Percentiles rank a stretch among this genome's conserved stretches.
Conservation (phyloP, 2,329 filamentous ascomycete genomes). For the Aaosphaeria pasadenensis region DNA sequence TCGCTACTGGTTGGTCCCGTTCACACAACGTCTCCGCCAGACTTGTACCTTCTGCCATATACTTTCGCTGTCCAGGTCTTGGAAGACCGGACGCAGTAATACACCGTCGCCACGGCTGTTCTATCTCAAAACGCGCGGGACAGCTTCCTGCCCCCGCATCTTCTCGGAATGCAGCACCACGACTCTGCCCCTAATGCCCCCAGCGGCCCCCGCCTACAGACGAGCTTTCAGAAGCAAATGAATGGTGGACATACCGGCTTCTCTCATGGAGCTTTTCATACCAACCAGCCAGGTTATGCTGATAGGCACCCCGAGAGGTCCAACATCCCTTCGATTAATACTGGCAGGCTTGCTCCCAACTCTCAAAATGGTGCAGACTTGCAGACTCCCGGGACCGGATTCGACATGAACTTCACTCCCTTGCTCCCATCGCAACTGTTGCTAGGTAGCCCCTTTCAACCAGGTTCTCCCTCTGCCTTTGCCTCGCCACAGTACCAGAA, state of each 20-base stretch:
- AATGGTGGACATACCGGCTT: slow-evolving; percentile 76
- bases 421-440: slow-evolving; percentile 91
- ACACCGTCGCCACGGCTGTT: slow-evolving; percentile 73
- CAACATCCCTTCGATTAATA: slow-evolving; percentile 93
- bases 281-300: slow-evolving; percentile 76
- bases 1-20: slow-evolving; percentile 21
- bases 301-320: slow-evolving; percentile 80
- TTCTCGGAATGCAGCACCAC: slow-evolving; percentile 89
- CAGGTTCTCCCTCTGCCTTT: slow-evolving; percentile 86
- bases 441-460: slow-evolving; percentile 94
- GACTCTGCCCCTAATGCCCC: slow-evolving; percentile 61
- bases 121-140: slow-evolving; percentile 76
- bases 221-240: slow-evolving; percentile 75
- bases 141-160: slow-evolving; percentile 76
- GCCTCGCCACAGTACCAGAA: slow-evolving; percentile 88
- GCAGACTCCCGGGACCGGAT: slow-evolving; percentile 81
- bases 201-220: slow-evolving; percentile 53
- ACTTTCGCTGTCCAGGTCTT: slow-evolving; percentile 40
- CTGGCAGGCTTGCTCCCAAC: slow-evolving; percentile 60
- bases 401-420: slow-evolving; percentile 98
- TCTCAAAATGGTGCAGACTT: slow-evolving; percentile 67
- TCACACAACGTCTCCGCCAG: slow-evolving; percentile 20
- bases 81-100: slow-evolving; percentile 55
- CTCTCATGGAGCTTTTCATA: slow-evolving; percentile 87
- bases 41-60: slow-evolving; percentile 33